Conservation (phyloP, 768 basidiomycete species). For the Lactarius sanguifluus region DNA sequence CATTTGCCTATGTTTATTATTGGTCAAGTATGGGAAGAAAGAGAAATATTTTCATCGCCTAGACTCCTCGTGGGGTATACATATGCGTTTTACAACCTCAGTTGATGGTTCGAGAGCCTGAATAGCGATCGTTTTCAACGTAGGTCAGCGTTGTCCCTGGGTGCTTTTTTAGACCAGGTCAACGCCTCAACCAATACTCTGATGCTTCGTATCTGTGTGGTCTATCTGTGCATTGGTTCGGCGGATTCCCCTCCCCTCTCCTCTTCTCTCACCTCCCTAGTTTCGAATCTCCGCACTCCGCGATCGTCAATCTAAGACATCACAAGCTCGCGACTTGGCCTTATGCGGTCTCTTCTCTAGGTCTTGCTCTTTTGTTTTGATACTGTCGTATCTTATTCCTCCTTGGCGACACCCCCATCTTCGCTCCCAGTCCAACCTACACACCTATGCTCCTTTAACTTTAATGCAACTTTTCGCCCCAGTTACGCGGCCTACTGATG, state of each 20-base stretch:
- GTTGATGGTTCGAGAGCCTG: neutral
- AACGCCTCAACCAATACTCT: neutral
- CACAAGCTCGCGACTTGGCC: neutral
- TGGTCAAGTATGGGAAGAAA: neutral
- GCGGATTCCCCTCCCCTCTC: neutral
- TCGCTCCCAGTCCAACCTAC: neutral
- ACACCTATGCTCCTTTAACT: neutral
- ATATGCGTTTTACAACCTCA: neutral
- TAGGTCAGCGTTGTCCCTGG: neutral
- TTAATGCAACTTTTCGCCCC: neutral
- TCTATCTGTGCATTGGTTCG: neutral
- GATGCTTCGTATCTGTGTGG: neutral
- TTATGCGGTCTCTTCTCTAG: neutral
- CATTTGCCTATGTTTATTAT: neutral
- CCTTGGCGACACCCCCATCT: neutral
- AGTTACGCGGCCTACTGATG: neutral
- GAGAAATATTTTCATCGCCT: neutral
- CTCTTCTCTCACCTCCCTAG: neutral
- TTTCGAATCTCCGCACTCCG: slow-evolving; percentile 16
- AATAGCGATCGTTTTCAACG: neutral
- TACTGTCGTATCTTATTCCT: neutral
- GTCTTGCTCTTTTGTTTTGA: neutral
- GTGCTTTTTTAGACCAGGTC: neutral
- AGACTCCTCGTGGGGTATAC: neutral
- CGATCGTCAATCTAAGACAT: slow-evolving; percentile 17